phyloP scores from a whole-genome alignment of 805 yeast genomes.

The Metschnikowia similis region DNA sequence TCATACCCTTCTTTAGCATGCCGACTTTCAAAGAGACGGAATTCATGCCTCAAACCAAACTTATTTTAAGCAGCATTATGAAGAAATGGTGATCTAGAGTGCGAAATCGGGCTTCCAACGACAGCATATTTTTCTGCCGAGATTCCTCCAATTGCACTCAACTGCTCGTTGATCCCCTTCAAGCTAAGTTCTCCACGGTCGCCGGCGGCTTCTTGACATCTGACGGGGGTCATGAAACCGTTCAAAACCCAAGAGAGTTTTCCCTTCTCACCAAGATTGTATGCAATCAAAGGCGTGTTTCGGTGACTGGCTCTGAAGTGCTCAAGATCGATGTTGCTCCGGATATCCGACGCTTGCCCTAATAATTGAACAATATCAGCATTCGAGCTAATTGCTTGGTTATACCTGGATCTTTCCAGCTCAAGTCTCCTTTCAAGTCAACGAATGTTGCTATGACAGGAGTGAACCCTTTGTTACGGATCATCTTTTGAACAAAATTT shows the following conservation, averaged over 20 bases:
- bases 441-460: conserved; percentile 81
- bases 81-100: conserved; percentile 84
- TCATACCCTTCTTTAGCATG: conserved; percentile 54
- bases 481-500: conserved; percentile 47
- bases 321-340: conserved; percentile 71
- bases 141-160: conserved; percentile 60
- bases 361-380: conserved; percentile 81
- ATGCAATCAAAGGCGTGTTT: conserved; percentile 67
- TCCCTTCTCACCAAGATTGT: conserved; percentile 76
- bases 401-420: conserved; percentile 66
- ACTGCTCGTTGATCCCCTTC: conserved; percentile 55
- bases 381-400: conserved; percentile 58
- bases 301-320: conserved; percentile 56
- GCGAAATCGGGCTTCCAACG: conserved; percentile 77
- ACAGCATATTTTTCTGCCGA: conserved; percentile 58
- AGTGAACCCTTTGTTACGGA: conserved; percentile 54
- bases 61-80: conserved; percentile 75
- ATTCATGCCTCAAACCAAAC: conserved; percentile 75
- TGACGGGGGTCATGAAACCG: conserved; percentile 74
- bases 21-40: conserved; percentile 63
- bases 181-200: conserved; percentile 70
- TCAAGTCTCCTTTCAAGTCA: conserved; percentile 57
- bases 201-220: conserved; percentile 69
- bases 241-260: conserved; percentile 77
- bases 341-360: conserved; percentile 61